Evolutionary conservation across 768 basidiomycete genomes (phyloP), one percentile per base, ranked within the genome.

Genomic region (Mycena indigotica): DNA sequence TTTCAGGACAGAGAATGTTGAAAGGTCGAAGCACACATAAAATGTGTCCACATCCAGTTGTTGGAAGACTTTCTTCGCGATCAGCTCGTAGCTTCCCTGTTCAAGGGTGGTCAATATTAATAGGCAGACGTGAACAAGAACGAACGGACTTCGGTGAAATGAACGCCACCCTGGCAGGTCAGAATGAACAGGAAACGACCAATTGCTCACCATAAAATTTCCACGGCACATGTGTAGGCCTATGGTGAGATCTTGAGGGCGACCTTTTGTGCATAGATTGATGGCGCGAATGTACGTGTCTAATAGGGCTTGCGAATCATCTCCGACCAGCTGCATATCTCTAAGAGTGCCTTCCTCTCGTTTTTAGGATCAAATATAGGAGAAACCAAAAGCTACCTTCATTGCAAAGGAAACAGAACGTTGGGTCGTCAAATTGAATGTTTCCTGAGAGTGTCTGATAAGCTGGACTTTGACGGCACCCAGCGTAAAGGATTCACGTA

Each of bases 241-340:
- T 26, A 84, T 69, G 39, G 71, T 80, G 61, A 88, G 70, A 69
- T 86, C 84, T 48, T 65, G 67, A 5, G 86, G 85, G 24, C 82
- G 77, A 45, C 74, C 80, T 57, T 77, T 70, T 2, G 84, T 77
- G 61, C 81, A 78, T 17, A 78, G 67, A 67, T 83, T 86, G 76
- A 87, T 85, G 21, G 84, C 81, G 50, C 81, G 77, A 67, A 88
- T 84, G 67, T 90, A 90, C 4, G 83, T 82, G 56, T 89, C 82
- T 19, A 92, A 77, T 41, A 91, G 77, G 3, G 80, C 80, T 51
- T 82, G 84, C 17, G 84, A 80, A 70, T 91, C 85, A 19, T 83
- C 76, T 0, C 82, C 83, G 40, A 79, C 82, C 24, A 75, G 77
- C 66, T 79, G 77, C 84, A 91, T 86, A 15, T 70, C 77, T 13